Conservation (phyloP, 768 basidiomycete species). For the Coprinellus aureogranulatus region DNA sequence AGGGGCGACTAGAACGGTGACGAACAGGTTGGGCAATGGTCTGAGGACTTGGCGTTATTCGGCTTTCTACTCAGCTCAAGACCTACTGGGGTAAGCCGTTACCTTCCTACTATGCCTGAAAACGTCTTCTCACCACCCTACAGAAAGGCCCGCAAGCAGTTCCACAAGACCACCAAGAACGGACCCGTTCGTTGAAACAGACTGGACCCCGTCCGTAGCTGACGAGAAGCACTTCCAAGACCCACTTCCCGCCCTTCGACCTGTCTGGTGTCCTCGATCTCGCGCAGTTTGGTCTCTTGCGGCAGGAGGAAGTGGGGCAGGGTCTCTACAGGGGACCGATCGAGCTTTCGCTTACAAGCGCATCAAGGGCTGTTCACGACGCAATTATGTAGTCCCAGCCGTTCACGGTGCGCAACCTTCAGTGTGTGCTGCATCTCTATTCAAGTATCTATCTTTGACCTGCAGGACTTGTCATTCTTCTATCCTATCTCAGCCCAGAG, state of each 20-base stretch:
- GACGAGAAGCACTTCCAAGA: slow-evolving; percentile 81
- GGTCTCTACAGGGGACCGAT: slow-evolving; percentile 50
- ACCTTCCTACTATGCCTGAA: no score
- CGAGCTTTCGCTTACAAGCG: slow-evolving; percentile 33
- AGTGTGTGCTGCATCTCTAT: background rate
- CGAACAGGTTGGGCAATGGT: no score
- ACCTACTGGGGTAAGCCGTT: no score
- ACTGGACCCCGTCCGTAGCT: slow-evolving; percentile 73
- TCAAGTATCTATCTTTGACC: background rate
- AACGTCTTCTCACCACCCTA: slow-evolving; percentile 51
- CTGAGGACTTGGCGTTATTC: no score
- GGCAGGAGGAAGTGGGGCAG: slow-evolving; percentile 39
- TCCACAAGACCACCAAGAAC: slow-evolving; percentile 59
- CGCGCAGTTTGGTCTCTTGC: slow-evolving; percentile 39
- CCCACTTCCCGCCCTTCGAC: slow-evolving; percentile 75
- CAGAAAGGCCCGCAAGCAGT: slow-evolving; percentile 57
- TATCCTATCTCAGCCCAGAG: slow-evolving; percentile 49
- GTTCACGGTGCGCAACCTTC: slow-evolving; percentile 51
- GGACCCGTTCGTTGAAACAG: slow-evolving; percentile 42
- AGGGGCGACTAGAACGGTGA: no score
- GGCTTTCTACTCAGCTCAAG: no score
- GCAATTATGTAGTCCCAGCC: slow-evolving; percentile 47
- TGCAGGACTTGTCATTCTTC: slow-evolving; percentile 82
- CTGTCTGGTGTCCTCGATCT: slow-evolving; percentile 69
- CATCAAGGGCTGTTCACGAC: slow-evolving; percentile 16